phyloP scores from a whole-genome alignment of 2,329 filamentous ascomycete species.

The Cercospora sp. region DNA sequence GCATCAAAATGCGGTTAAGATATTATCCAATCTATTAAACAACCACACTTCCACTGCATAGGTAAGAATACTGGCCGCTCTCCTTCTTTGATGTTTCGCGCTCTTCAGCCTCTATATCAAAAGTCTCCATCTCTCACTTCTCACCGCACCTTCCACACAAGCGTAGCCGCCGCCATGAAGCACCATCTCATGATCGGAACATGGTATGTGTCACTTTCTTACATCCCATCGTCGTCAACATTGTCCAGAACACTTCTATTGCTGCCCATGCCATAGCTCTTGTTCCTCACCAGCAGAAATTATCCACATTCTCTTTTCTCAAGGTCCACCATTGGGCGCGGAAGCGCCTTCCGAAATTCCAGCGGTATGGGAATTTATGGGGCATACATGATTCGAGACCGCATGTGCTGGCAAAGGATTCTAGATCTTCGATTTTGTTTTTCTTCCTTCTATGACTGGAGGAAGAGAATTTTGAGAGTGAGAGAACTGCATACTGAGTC shows the following conservation, averaged over 20 bases:
- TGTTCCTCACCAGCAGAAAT: slow-evolving; percentile 7
- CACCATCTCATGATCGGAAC: slow-evolving; percentile 92
- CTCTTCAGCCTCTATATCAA: neutral
- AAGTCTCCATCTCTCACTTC: neutral
- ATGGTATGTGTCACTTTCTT: slow-evolving; percentile 52
- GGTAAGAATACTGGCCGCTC: neutral
- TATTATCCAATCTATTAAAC: slow-evolving; percentile 13
- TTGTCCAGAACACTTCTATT: neutral
- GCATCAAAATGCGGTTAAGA: slow-evolving; percentile 18
- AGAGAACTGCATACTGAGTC: neutral
- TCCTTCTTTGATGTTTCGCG: slow-evolving; percentile 3
- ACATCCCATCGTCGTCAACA: neutral
- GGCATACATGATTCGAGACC: neutral
- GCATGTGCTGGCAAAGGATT: neutral
- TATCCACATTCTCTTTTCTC: neutral
- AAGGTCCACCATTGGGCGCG: neutral
- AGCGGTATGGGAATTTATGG: neutral
- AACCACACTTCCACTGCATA: neutral
- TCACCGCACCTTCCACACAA: slow-evolving; percentile 12
- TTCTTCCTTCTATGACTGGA: neutral
- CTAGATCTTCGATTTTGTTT: neutral
- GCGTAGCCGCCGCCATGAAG: slow-evolving; percentile 59
- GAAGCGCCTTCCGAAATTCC: neutral
- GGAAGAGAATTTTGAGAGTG: neutral
- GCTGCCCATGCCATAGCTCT: neutral